phyloP scores from a whole-genome alignment of 805 yeast genomes.

The Candida sphagnicola region DNA sequence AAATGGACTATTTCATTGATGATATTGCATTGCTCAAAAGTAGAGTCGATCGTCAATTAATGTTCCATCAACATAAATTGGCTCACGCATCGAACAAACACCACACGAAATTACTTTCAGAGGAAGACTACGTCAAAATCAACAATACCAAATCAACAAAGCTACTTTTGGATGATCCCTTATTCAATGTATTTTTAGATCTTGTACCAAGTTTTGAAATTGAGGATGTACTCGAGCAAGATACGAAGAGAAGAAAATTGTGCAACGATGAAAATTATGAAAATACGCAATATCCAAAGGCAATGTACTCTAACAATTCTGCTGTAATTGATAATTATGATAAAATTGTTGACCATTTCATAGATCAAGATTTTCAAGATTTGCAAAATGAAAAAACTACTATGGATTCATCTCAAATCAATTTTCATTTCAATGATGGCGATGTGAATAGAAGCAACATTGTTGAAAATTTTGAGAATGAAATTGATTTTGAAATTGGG shows the following conservation, averaged over 20 bases:
- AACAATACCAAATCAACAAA: slow-evolving; percentile 1
- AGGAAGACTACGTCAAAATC: neutral
- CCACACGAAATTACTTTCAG: neutral
- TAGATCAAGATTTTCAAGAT: slow-evolving; percentile 5
- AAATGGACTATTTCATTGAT: slow-evolving; percentile 42
- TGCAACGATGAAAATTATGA: too few relatives aligned
- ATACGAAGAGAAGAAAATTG: slow-evolving; percentile 12
- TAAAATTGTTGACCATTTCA: slow-evolving; percentile 2
- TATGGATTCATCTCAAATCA: slow-evolving; percentile 1
- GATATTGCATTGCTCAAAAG: slow-evolving; percentile 17
- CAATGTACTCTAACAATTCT: neutral
- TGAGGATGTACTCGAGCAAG: slow-evolving; percentile 6
- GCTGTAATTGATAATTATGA: neutral
- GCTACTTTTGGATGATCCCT: slow-evolving; percentile 18
- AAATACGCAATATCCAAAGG: too few relatives aligned
- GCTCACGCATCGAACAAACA: too few relatives aligned
- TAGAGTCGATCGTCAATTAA: slow-evolving; percentile 4
- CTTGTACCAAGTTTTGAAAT: slow-evolving; percentile 13
- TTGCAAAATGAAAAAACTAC: neutral
- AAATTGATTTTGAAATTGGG: slow-evolving; percentile 4
- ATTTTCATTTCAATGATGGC: slow-evolving; percentile 3
- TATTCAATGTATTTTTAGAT: slow-evolving; percentile 22
- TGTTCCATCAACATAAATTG: neutral
- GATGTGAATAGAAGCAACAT: slow-evolving; percentile 1
- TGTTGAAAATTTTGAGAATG: slow-evolving; percentile 3